Evolutionary conservation across 2,329 filamentous ascomycete genomes (phyloP).

Genomic region (Aspergillus sp.): DNA sequence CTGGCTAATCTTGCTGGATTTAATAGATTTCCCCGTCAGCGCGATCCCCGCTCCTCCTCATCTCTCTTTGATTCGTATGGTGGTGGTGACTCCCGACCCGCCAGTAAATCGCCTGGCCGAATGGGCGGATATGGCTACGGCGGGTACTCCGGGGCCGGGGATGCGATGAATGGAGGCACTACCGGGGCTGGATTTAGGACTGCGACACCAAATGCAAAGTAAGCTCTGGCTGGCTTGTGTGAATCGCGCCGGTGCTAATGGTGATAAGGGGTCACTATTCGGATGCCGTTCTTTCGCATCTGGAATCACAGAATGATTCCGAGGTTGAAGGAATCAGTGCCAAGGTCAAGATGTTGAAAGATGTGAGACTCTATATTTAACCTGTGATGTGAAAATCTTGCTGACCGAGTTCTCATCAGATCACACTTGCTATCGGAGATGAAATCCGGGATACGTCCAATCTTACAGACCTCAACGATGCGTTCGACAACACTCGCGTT

Average conservation of each 20-base stretch:
- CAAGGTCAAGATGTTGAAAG: conserved; percentile 85
- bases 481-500: conserved; percentile 79
- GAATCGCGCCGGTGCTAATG: conserved; percentile 1
- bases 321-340: conserved; percentile 86
- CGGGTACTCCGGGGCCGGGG: conserved; percentile 22
- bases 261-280: conserved; percentile 75
- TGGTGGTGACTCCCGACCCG: conserved; percentile 46
- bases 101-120: conserved; percentile 34
- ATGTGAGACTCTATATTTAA: conserved; percentile 53
- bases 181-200: conserved; percentile 43
- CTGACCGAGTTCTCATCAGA: conserved; percentile 45
- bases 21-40: conserved; percentile 62
- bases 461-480: conserved; percentile 90
- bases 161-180: conserved; percentile 20
- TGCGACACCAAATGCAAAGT: conserved; percentile 69
- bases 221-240: conserved; percentile 19
- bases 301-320: conserved; percentile 92
- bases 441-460: conserved; percentile 89
- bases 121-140: conserved; percentile 50
- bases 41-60: conserved; percentile 61
- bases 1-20: background rate
- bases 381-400: background rate
- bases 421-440: conserved; percentile 88
- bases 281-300: conserved; percentile 82
- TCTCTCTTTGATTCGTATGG: conserved; percentile 73